These are phyloP conservation scores for Lepidium sativum DNA, from an alignment of 345 rosid species.

Conservation along the genomic window DNA sequence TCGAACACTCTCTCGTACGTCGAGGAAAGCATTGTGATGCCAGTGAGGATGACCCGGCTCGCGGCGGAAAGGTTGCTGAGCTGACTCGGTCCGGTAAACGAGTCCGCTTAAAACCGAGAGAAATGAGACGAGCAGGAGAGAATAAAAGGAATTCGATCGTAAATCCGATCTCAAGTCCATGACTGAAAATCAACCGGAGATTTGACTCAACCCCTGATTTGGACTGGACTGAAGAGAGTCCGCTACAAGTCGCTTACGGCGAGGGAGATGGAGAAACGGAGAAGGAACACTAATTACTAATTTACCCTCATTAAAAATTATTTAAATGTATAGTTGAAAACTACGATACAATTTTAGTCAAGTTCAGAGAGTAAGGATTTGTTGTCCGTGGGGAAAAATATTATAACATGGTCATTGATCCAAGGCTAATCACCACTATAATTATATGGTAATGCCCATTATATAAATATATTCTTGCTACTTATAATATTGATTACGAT, in stretches of 20 bases:
- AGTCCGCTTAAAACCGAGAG: constrained; percentile 32
- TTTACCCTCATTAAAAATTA: no score
- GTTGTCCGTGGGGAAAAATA: no score
- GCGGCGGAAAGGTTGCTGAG: constrained; percentile 69
- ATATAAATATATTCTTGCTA: no score
- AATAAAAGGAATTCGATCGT: not conserved
- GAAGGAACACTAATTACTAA: not conserved
- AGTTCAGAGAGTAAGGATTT: no score
- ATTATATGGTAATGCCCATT: no score
- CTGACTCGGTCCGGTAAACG: constrained; percentile 41
- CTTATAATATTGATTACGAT: no score
- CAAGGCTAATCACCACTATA: no score
- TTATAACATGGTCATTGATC: no score
- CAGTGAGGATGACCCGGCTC: constrained; percentile 94
- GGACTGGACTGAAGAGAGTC: constrained; percentile 13
- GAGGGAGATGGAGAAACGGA: not conserved
- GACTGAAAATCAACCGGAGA: constrained; percentile 15
- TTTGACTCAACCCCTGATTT: constrained; percentile 17
- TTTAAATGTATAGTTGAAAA: no score
- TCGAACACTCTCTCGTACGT: constrained; percentile 75
- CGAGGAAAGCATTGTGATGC: constrained; percentile 99
- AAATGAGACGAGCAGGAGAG: not conserved
- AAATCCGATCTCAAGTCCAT: constrained; percentile 33
- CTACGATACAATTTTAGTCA: no score
- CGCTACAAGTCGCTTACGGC: constrained; percentile 2